Conservation (phyloP, 768 basidiomycete species). For the Phaeotremella fagi region DNA sequence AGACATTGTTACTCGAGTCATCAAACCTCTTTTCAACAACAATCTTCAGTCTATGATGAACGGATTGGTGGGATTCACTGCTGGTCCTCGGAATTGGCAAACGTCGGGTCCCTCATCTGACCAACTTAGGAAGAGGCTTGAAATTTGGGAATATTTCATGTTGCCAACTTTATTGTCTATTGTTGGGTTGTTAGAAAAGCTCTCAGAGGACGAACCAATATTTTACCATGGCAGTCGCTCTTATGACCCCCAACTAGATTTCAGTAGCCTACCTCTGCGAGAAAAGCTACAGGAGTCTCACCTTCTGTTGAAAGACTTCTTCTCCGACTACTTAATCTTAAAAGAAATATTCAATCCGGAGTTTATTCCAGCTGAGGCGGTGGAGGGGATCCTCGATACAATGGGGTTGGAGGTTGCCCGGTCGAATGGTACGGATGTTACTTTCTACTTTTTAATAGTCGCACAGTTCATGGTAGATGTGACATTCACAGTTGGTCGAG, state of each 20-base stretch:
- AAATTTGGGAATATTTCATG: constrained; percentile 9
- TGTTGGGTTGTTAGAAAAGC: background rate
- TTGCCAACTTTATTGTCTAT: background rate
- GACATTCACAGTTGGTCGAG: constrained; percentile 3
- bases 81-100: background rate
- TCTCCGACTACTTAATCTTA: constrained; percentile 10
- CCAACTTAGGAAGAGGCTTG: background rate
- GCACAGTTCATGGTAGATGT: constrained; percentile 11
- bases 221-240: constrained; percentile 6
- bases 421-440: background rate
- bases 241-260: background rate
- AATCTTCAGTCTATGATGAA: background rate
- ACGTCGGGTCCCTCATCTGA: background rate
- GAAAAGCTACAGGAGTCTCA: constrained; percentile 2
- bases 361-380: too few species aligned
- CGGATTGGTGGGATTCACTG: too few species aligned
- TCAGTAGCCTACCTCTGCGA: background rate
- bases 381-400: constrained; percentile 13
- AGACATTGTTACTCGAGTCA: constrained; percentile 1
- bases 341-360: too few species aligned
- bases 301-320: constrained; percentile 6
- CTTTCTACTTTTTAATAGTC: constrained; percentile 2
- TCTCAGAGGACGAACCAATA: constrained; percentile 2
- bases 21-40: constrained; percentile 3
- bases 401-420: constrained; percentile 2